These are phyloP conservation scores for Amyloporia xantha DNA, from an alignment of 768 basidiomycete genomes.

Conservation along the genomic window DNA sequence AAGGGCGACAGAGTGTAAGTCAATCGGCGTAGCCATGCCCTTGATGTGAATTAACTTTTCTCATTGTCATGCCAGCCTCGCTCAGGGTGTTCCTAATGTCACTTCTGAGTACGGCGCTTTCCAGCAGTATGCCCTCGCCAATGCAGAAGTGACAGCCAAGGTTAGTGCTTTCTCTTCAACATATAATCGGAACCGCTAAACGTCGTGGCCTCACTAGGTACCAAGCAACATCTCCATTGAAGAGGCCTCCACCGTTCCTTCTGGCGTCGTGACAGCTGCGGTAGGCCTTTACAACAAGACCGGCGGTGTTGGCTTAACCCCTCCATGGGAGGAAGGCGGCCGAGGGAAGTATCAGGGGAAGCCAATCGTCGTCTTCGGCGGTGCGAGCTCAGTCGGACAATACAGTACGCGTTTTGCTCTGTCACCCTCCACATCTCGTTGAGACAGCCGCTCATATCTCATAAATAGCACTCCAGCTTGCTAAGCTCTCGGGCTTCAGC, in stretches of 20 bases:
- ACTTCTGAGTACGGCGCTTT: too few relatives aligned
- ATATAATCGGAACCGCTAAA: too few relatives aligned
- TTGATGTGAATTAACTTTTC: too few relatives aligned
- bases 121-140: conserved; percentile 18
- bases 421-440: too few relatives aligned
- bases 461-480: too few relatives aligned
- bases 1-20: conserved; percentile 22
- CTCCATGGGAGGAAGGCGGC: conserved; percentile 22
- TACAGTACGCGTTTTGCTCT: too few relatives aligned
- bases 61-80: background rate
- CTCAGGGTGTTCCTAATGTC: background rate
- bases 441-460: too few relatives aligned
- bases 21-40: too few relatives aligned
- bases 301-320: conserved; percentile 16
- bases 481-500: too few relatives aligned
- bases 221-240: conserved; percentile 32
- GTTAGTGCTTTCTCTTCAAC: too few relatives aligned
- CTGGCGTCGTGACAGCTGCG: conserved; percentile 25
- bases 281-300: conserved; percentile 17
- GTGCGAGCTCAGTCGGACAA: too few relatives aligned
- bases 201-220: too few relatives aligned
- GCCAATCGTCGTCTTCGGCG: conserved; percentile 26
- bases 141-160: conserved; percentile 15
- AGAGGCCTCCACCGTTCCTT: conserved; percentile 34
- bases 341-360: conserved; percentile 24